Conservation (phyloP, 2,329 filamentous ascomycete species). For the Colletotrichum sp. region DNA sequence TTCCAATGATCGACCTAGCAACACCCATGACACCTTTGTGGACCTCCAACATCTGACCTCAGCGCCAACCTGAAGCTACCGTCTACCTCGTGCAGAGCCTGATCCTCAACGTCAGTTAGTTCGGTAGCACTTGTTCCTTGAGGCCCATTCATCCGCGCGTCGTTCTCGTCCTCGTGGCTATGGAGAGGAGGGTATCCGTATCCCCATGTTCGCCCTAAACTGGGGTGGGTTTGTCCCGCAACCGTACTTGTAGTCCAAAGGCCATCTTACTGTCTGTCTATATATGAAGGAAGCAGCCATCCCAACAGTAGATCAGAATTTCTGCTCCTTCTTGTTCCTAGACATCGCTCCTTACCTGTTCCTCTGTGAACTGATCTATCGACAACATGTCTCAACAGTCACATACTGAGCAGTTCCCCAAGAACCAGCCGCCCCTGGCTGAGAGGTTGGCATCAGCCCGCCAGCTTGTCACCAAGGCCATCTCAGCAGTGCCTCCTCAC, state of each 20-base stretch:
- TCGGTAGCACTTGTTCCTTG: neutral
- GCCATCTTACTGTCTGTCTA: neutral
- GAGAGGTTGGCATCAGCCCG: conserved; percentile 14
- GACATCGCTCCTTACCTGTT: neutral
- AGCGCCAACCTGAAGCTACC: conserved; percentile 2
- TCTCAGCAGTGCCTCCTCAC: neutral
- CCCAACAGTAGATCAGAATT: neutral
- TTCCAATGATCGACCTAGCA: neutral
- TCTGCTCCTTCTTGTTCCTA: neutral
- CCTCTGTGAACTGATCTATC: neutral
- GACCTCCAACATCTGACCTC: conserved; percentile 12
- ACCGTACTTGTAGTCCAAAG: no score
- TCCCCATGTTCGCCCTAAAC: neutral
- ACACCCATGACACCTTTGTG: conserved; percentile 8
- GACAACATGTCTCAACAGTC: neutral
- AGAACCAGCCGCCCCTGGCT: conserved; percentile 4
- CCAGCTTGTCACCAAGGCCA: conserved; percentile 3
- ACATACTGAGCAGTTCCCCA: conserved; percentile 6
- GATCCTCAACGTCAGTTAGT: neutral
- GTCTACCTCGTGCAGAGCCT: neutral
- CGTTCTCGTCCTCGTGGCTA: neutral
- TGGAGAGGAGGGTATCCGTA: neutral
- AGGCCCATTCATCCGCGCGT: neutral
- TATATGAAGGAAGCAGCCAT: neutral
- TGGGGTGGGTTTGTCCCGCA: neutral